Evolutionary conservation across 1,139 yeast species (phyloP), one percentile per base, ranked within the genome.

Genomic region (Candida sanyaensis): DNA sequence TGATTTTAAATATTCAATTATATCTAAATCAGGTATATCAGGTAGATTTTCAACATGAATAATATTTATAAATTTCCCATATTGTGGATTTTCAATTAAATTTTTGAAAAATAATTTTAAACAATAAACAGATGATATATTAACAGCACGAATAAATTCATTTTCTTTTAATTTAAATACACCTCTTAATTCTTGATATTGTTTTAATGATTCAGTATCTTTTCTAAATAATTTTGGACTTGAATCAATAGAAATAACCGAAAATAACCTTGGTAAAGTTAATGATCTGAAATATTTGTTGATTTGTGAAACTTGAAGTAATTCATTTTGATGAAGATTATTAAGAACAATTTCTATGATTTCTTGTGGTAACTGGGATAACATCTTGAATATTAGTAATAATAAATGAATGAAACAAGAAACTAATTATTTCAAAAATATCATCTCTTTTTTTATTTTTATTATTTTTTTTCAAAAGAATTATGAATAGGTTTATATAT

Each of bases 1-100:
- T 3, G 41, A 13, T n/a, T 50, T 38, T 12, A 67, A 52, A 29
- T 53, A 54, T 6, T 52, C 45, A n/a, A 55, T 40, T 17, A 66
- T 47, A 36, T 57, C 59, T 27, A 60, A 55, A 46, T 65, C 69
- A 3, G 69, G 65, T 12, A 67, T 51, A 55, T 66, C 72, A 10
- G 72, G 71, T 26, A 64, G 46, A 13, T 51, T 50, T 41, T 62
- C 57, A 9, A 57, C 48, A 24, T 64, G 47, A 9, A 51, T 26
- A 4, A 50, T 51, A 43, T 55, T 54, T 7, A 66, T 49, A 13
- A 50, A 52, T 7, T 30, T 41, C 33, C 64, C 58, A 37, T 50
- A 53, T 10, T 47, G 36, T 4, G 57, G 55, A 23, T 53, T 43
- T 8, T 42, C 42, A 4, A 46, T 37, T 24, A 64, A 47, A 27